These are phyloP conservation scores for Pezicula radicicola DNA, from an alignment of 2,329 filamentous ascomycete genomes.

Conservation along the genomic window DNA sequence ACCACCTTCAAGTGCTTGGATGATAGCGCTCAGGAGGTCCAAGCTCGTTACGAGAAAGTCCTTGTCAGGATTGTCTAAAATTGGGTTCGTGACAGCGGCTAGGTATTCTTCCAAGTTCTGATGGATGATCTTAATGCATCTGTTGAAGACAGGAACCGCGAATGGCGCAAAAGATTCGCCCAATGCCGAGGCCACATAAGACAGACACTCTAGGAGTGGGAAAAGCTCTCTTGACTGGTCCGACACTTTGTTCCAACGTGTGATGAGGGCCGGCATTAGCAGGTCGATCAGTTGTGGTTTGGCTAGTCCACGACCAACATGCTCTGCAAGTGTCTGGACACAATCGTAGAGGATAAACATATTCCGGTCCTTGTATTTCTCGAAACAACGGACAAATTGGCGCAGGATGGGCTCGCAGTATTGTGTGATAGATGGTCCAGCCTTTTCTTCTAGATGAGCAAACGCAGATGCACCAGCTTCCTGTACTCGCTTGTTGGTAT, in stretches of 20 bases:
- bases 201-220: constrained; percentile 91
- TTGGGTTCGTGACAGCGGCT: constrained; percentile 63
- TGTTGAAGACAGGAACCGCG: constrained; percentile 78
- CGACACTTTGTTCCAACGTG: constrained; percentile 80
- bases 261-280: constrained; percentile 89
- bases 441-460: constrained; percentile 92
- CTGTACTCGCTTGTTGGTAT: constrained; percentile 96
- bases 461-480: constrained; percentile 95
- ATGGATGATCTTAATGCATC: constrained; percentile 90
- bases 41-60: constrained; percentile 95
- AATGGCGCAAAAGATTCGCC: constrained; percentile 81
- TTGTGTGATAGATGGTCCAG: constrained; percentile 73
- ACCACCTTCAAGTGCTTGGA: constrained; percentile 77
- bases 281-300: constrained; percentile 75
- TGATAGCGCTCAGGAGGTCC: constrained; percentile 87
- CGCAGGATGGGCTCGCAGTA: constrained; percentile 89
- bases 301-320: constrained; percentile 80
- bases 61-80: constrained; percentile 80
- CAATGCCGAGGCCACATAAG: constrained; percentile 87
- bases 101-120: constrained; percentile 82
- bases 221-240: constrained; percentile 94
- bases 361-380: constrained; percentile 95
- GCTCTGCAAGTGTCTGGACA: constrained; percentile 92
- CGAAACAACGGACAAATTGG: constrained; percentile 90
- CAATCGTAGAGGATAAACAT: constrained; percentile 99